Evolutionary conservation across 2,329 filamentous ascomycete genomes (phyloP), one percentile per base, ranked within the genome.

Genomic region (Beauveria asiatica): DNA sequence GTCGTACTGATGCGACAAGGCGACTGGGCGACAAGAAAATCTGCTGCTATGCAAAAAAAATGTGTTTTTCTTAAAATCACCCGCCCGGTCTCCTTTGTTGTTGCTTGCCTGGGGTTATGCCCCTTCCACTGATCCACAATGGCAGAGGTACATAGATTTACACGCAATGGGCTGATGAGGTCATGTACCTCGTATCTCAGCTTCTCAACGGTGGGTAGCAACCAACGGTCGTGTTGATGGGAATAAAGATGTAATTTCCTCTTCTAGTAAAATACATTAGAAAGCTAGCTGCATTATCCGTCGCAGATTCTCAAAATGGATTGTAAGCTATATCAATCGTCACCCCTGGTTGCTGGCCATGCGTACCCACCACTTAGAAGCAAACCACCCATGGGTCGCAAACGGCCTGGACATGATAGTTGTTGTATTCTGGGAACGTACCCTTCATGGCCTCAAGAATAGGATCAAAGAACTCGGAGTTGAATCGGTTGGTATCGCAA

Each of bases 341-440:
- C 48, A 9, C 61, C 59, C 51, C 62, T 61, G 27, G 52, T 44
- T 44, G 30, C 39, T 6, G 16, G 21, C 19, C 42, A 23, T 30
- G 46, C 39, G 45, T 48, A 39, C 27, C 45, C 54, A 61, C 52
- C 17, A 17, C 49, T 67, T 65, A 72, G 46, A 62, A 55, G 55
- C 73, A 75, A 19, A 67, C 72, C 65, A 74, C 73, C 73, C 73
- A 75, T 17, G 73, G 73, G 30, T 69, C 67, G 52, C 73, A 75
- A 57, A 74, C 67, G 5, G 71, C 73, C 58, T 75, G 67, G 7
- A 75, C 66, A 27, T 68, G 70, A 61, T 74, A 75, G 57, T 70
- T 72, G 63, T 71, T 71, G 63, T 71, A 76, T 13, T 66, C 63
- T n/a, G 74, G 73, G 48, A 73, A 75, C 33, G 70, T 75, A 8